phyloP scores from a whole-genome alignment of 2,329 filamentous ascomycete species.

The Sporothrix variecibatus region DNA sequence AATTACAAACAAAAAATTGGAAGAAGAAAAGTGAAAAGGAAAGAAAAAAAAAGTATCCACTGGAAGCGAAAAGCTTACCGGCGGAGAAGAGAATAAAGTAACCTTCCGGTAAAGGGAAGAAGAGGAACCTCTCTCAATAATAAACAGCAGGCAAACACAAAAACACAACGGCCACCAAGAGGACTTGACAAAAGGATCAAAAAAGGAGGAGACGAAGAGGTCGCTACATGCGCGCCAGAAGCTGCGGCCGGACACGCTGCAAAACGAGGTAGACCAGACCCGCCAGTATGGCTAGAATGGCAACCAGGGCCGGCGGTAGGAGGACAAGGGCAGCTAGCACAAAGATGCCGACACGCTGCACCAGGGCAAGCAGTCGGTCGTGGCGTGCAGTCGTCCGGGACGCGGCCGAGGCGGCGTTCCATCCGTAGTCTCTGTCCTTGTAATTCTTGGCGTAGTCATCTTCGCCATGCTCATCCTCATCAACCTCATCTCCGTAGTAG shows the following conservation, averaged over 20 bases:
- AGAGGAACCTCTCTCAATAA: slow-evolving; percentile 12
- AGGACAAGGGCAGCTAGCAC: slow-evolving; percentile 50
- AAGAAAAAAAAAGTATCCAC: neutral
- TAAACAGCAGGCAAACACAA: neutral
- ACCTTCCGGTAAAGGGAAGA: slow-evolving; percentile 5
- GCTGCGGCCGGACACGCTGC: slow-evolving; percentile 35
- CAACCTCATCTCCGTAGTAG: slow-evolving; percentile 38
- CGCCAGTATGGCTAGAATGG: slow-evolving; percentile 40
- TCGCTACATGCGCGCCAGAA: neutral
- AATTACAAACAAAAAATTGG: neutral
- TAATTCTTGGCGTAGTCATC: slow-evolving; percentile 30
- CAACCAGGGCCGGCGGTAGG: slow-evolving; percentile 48
- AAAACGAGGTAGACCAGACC: slow-evolving; percentile 43
- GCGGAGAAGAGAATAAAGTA: neutral
- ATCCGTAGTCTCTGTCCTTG: slow-evolving; percentile 38
- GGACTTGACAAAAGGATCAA: neutral
- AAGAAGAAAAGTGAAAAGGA: neutral
- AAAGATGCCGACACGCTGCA: slow-evolving; percentile 47
- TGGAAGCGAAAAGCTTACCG: neutral
- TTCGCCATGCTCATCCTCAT: slow-evolving; percentile 35
- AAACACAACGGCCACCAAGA: neutral
- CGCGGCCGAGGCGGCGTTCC: slow-evolving; percentile 36
- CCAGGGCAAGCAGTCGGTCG: slow-evolving; percentile 44
- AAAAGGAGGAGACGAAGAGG: neutral
- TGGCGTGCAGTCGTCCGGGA: slow-evolving; percentile 39